A percentile compares a stretch with the other conserved stretches of the same genome.
Evolutionary conservation across 768 basidiomycete genomes (phyloP).

Genomic region (Mycena sanguinolenta): DNA sequence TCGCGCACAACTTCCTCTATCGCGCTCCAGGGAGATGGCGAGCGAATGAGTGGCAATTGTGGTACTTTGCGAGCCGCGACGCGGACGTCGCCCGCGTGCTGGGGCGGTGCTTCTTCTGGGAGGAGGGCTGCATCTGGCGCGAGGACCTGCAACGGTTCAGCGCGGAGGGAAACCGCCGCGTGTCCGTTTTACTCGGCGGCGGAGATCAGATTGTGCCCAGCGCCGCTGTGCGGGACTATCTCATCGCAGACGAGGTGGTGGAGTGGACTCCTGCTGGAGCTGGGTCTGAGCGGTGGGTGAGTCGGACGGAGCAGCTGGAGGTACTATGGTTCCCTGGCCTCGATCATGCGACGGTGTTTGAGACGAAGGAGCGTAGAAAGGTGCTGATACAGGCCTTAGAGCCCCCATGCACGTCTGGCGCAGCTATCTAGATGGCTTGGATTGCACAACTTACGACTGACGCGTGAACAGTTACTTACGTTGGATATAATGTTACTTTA

Average conservation of each 20-base stretch:
- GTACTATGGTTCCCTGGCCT: constrained; percentile 53
- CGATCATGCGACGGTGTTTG: constrained; percentile 59
- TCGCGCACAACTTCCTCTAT: constrained; percentile 78
- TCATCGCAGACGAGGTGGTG: constrained; percentile 46
- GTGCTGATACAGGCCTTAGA: constrained; percentile 48
- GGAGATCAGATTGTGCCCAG: constrained; percentile 57
- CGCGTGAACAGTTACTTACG: too few relatives aligned
- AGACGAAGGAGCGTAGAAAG: constrained; percentile 45
- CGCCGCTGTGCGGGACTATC: constrained; percentile 50
- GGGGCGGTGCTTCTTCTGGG: constrained; percentile 75
- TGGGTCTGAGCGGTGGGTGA: constrained; percentile 42
- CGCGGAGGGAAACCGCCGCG: constrained; percentile 40
- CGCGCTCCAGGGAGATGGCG: constrained; percentile 55
- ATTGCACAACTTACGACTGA: too few relatives aligned
- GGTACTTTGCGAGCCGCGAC: constrained; percentile 77
- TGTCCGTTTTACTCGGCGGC: constrained; percentile 53
- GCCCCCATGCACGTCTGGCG: constrained; percentile 19
- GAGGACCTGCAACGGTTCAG: constrained; percentile 60
- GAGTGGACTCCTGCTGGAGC: constrained; percentile 31
- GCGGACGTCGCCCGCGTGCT: constrained; percentile 72
- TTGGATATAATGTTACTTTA: too few relatives aligned
- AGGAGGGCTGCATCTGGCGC: constrained; percentile 70
- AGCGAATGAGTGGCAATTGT: constrained; percentile 75
- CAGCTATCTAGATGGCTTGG: not conserved
- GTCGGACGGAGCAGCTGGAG: constrained; percentile 42